Conservation (phyloP, 164 flowering plant genomes). For the Kalanchoe fedtschenkoi region DNA sequence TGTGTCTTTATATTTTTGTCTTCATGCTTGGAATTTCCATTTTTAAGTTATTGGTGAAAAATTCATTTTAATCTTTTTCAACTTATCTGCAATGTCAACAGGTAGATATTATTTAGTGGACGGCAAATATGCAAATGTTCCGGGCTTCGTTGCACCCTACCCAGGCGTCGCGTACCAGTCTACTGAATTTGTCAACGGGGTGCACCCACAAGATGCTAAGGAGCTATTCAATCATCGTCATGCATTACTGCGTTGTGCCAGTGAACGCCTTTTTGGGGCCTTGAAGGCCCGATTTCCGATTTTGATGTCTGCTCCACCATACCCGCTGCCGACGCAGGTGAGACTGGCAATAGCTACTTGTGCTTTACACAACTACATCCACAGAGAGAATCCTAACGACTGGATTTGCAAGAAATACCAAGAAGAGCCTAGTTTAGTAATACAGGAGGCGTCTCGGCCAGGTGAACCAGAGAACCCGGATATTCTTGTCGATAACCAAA, state of each 20-base stretch:
- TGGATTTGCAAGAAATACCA: conserved; percentile 34
- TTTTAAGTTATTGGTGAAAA: background rate
- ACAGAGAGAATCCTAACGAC: conserved; percentile 38
- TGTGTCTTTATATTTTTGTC: background rate
- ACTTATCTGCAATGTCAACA: conserved; percentile 14
- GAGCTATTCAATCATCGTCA: conserved; percentile 55
- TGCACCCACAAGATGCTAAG: conserved; percentile 33
- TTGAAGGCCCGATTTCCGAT: conserved; percentile 53
- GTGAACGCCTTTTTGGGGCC: conserved; percentile 30
- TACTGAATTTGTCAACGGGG: conserved; percentile 20
- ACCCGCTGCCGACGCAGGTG: conserved; percentile 59
- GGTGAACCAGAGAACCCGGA: conserved; percentile 23
- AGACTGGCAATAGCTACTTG: conserved; percentile 53
- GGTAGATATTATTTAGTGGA: conserved; percentile 68
- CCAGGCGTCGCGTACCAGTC: conserved; percentile 21
- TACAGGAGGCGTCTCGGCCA: background rate
- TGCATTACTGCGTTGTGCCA: conserved; percentile 22
- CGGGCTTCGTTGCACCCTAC: conserved; percentile 61
- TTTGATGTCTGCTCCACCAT: conserved; percentile 40
- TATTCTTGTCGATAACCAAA: conserved; percentile 15
- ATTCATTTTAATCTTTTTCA: background rate
- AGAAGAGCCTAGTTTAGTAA: conserved; percentile 16
- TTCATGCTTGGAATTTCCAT: background rate
- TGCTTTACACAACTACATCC: conserved; percentile 51
- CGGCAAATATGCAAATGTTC: conserved; percentile 36